A percentile compares a stretch with the other conserved stretches of the same genome.
These are phyloP conservation scores for Apiotrichum veenhuisii DNA, from an alignment of 1,284 basidiomycete genomes.

Conservation along the genomic window DNA sequence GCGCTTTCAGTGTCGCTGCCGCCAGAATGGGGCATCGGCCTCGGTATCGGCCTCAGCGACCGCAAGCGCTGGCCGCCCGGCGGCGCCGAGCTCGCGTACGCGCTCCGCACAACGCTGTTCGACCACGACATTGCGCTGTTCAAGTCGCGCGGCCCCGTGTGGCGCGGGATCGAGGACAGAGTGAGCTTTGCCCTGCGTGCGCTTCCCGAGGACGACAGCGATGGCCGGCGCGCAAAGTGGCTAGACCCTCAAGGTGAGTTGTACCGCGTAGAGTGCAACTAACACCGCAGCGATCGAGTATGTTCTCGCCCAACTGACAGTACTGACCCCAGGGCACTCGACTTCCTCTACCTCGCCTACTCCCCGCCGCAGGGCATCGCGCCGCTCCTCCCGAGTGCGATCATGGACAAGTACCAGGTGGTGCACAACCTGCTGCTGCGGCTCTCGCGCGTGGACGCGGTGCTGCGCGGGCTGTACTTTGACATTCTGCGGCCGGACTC, in stretches of 20 bases:
- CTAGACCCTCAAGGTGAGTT: conserved; percentile 58
- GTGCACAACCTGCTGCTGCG: conserved; percentile 74
- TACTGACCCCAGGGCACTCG: conserved; percentile 61
- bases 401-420: conserved; percentile 76
- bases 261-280: not conserved
- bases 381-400: conserved; percentile 62
- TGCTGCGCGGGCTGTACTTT: conserved; percentile 63
- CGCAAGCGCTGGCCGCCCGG: conserved; percentile 76
- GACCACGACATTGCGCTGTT: conserved; percentile 22
- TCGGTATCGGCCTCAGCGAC: conserved; percentile 66
- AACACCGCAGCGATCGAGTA: conserved; percentile 59
- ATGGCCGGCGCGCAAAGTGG: conserved; percentile 63
- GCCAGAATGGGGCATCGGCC: conserved; percentile 56
- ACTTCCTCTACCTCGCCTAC: conserved; percentile 83
- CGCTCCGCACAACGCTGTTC: conserved; percentile 55
- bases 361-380: conserved; percentile 69
- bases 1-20: not conserved
- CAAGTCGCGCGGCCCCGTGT: conserved; percentile 35
- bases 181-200: conserved; percentile 77
- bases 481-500: conserved; percentile 20
- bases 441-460: conserved; percentile 69
- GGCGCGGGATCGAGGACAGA: conserved; percentile 66
- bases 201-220: conserved; percentile 55
- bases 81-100: conserved; percentile 73
- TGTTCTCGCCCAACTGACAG: conserved; percentile 54